These are phyloP conservation scores for Zalaria sp. DNA, from an alignment of 2,329 filamentous ascomycete genomes.

Conservation along the genomic window DNA sequence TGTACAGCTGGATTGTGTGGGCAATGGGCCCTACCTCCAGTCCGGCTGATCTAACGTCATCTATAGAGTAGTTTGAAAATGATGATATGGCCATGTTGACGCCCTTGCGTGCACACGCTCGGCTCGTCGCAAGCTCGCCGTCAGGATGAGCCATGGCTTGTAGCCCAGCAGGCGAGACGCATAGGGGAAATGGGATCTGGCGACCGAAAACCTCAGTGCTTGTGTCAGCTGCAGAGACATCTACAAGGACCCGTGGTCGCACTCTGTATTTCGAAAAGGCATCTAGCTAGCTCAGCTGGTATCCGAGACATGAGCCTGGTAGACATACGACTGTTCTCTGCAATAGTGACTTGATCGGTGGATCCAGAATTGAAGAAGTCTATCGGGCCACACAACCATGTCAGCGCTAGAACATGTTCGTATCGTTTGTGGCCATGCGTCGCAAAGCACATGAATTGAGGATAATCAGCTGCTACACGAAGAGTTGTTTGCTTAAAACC, in stretches of 20 bases:
- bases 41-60: constrained; percentile 28
- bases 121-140: constrained; percentile 34
- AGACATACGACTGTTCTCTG: constrained; percentile 29
- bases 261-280: constrained; percentile 6
- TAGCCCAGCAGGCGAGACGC: constrained; percentile 37
- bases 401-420: neutral
- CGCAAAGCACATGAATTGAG: neutral
- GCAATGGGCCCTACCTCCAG: constrained; percentile 23
- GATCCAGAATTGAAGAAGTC: constrained; percentile 46
- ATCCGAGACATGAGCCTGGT: too few relatives aligned
- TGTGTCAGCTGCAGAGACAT: constrained; percentile 23
- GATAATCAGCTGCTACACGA: too few relatives aligned
- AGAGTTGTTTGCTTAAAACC: neutral
- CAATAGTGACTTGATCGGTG: constrained; percentile 39
- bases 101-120: constrained; percentile 28
- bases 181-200: constrained; percentile 32
- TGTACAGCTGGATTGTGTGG: constrained; percentile 41
- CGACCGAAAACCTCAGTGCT: constrained; percentile 30
- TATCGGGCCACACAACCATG: constrained; percentile 7
- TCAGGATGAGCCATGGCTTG: constrained; percentile 37
- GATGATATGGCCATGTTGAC: constrained; percentile 35
- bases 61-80: constrained; percentile 30
- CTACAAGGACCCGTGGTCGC: constrained; percentile 19
- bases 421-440: neutral
- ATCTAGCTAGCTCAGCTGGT: too few relatives aligned